Conservation (phyloP, 257 asterid genomes). For the Lycium ferocissimum region DNA sequence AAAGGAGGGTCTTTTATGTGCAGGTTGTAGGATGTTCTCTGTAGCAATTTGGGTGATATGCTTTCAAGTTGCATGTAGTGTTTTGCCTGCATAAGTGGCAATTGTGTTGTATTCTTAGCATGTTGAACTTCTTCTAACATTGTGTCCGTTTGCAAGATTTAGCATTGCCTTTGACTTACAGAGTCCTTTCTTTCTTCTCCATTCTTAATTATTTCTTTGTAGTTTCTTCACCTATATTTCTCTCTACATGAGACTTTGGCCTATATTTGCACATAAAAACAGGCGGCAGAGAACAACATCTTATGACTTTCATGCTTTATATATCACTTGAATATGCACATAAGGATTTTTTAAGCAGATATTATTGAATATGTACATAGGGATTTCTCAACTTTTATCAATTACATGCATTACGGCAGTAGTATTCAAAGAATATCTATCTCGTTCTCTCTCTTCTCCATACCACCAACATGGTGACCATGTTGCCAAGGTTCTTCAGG, state of each 20-base stretch:
- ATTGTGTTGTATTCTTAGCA: not conserved
- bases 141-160: not conserved
- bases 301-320: not conserved
- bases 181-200: not conserved
- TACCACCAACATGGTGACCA: conserved; percentile 73
- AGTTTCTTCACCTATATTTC: not conserved
- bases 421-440: conserved; percentile 42
- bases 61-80: not conserved
- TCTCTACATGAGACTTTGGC: not conserved
- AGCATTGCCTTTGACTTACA: not conserved
- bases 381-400: not conserved
- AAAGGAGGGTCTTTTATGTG: not conserved
- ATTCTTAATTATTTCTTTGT: not conserved
- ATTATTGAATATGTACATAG: not conserved
- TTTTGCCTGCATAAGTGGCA: not conserved
- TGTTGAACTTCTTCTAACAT: not conserved
- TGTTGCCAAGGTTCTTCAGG: conserved; percentile 69
- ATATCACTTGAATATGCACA: not conserved
- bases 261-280: not conserved
- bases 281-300: not conserved
- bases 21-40: not conserved
- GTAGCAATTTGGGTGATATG: not conserved
- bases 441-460: conserved; percentile 40
- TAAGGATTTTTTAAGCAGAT: not conserved
- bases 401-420: not conserved